Percentiles rank a stretch among this genome's conserved stretches.
Conservation (phyloP, 2,329 filamentous ascomycete species). For the Alternaria viburni region DNA sequence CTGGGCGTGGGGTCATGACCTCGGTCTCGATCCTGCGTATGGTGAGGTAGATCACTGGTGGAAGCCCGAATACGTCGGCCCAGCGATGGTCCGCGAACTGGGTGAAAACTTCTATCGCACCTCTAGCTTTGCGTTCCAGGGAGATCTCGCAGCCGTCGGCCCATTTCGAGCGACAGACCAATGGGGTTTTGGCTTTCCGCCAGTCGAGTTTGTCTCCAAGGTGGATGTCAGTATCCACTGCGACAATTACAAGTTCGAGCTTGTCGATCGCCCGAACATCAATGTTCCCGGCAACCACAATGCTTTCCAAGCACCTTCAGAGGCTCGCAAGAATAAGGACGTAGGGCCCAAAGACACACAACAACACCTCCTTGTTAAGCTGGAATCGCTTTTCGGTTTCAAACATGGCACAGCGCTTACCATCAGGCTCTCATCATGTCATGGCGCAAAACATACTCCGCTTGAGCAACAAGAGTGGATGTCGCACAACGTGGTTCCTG, state of each 20-base stretch:
- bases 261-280: too few relatives aligned
- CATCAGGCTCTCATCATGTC: neutral
- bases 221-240: too few relatives aligned
- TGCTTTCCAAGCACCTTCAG: too few relatives aligned
- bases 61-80: neutral
- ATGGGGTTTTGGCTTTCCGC: neutral
- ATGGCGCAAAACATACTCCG: too few relatives aligned
- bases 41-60: neutral
- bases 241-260: too few relatives aligned
- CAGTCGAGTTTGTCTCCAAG: neutral
- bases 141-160: neutral
- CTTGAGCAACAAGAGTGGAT: too few relatives aligned
- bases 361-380: neutral
- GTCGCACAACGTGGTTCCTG: neutral
- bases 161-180: neutral
- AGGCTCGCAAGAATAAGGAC: too few relatives aligned
- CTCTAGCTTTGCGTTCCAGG: neutral
- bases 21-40: too few relatives aligned
- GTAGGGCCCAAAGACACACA: neutral
- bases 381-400: conserved; percentile 6
- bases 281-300: too few relatives aligned
- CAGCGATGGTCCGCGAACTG: neutral
- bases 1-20: too few relatives aligned
- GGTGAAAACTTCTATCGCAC: neutral
- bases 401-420: neutral